phyloP scores from a whole-genome alignment of 768 basidiomycete genomes.

The Megacollybia marginata region DNA sequence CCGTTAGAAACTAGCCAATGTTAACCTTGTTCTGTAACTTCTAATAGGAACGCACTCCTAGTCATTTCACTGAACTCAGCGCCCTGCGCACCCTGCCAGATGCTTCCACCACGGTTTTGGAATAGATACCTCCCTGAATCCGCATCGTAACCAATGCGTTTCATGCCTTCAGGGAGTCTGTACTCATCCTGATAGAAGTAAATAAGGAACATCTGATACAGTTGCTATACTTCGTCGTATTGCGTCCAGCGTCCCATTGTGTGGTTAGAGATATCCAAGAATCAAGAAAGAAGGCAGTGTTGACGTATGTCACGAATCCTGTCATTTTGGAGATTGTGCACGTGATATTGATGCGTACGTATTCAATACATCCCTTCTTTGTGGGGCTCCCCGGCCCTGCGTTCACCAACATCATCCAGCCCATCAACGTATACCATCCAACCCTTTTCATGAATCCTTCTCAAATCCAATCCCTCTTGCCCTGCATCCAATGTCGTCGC shows the following conservation, averaged over 20 bases:
- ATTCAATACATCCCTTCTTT: too few species aligned
- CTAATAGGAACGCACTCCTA: constrained; percentile 24
- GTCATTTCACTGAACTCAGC: constrained; percentile 55
- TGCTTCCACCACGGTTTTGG: constrained; percentile 43
- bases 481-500: too few species aligned
- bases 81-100: constrained; percentile 55
- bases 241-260: constrained; percentile 22
- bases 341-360: too few species aligned
- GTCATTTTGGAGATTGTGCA: too few species aligned
- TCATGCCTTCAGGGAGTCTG: constrained; percentile 49
- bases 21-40: not conserved
- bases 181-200: constrained; percentile 32
- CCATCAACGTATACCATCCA: too few species aligned
- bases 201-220: not conserved
- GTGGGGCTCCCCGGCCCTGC: too few species aligned
- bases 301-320: too few species aligned
- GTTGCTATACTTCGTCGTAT: constrained; percentile 11
- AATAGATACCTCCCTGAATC: constrained; percentile 65
- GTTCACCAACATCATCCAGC: too few species aligned
- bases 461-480: too few species aligned
- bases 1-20: constrained; percentile 17
- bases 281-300: not conserved
- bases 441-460: too few species aligned
- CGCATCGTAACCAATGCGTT: constrained; percentile 71
- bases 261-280: not conserved